Percentiles rank a stretch among this genome's conserved stretches.
Conservation (phyloP, 768 basidiomycete species). For the Suillus occidentalis region DNA sequence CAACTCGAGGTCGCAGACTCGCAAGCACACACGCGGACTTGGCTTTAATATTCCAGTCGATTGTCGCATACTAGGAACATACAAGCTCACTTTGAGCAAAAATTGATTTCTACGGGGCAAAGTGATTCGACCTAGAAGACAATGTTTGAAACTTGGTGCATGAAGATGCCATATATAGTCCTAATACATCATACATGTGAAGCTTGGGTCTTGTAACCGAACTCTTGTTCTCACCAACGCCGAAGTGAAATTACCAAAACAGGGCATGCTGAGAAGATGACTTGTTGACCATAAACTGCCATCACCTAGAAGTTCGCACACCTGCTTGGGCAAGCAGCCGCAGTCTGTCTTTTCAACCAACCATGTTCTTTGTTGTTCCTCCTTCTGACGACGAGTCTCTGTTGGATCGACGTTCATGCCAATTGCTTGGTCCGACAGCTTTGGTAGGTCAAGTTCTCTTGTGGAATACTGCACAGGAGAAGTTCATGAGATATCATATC, state of each 20-base stretch:
- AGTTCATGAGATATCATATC: constrained; percentile 3
- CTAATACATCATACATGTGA: background rate
- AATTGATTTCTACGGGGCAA: background rate
- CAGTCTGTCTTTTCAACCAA: background rate
- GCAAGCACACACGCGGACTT: no score
- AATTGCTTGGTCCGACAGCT: constrained; percentile 48
- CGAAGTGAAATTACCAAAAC: background rate
- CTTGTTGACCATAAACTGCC: background rate
- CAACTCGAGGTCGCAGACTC: no score
- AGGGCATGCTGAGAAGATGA: background rate
- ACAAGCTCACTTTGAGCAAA: background rate
- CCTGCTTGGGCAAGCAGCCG: background rate
- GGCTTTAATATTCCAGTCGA: no score
- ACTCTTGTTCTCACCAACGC: background rate
- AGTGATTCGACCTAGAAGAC: background rate
- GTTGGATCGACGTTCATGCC: constrained; percentile 44
- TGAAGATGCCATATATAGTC: background rate
- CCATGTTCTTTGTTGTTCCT: constrained; percentile 17
- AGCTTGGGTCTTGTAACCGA: background rate
- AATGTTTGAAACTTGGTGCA: background rate
- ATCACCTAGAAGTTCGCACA: constrained; percentile 3
- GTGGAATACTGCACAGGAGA: background rate
- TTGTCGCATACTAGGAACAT: background rate
- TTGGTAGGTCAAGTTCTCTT: constrained; percentile 32
- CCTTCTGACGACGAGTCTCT: constrained; percentile 27